phyloP scores from a whole-genome alignment of 148 eudicot species.

The Drosera capensis region DNA sequence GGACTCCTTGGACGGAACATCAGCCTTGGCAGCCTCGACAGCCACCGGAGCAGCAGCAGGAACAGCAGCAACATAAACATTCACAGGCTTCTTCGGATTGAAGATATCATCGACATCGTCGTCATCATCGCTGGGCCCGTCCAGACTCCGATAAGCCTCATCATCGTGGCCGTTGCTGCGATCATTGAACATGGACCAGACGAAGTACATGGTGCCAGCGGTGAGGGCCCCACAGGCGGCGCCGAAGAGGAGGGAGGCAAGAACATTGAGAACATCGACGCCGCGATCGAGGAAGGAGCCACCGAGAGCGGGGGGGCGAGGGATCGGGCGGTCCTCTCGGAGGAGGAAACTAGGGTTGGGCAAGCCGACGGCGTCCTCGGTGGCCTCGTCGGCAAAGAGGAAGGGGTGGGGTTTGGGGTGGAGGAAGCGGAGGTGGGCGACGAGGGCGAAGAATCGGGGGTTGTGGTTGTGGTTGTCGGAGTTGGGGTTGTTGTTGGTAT shows the following conservation, averaged over 20 bases:
- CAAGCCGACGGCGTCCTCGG: too few relatives aligned
- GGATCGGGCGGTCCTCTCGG: neutral
- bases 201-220: slow-evolving; percentile 48
- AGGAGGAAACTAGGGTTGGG: neutral
- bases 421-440: slow-evolving; percentile 14
- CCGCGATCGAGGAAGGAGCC: slow-evolving; percentile 39
- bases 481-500: slow-evolving; percentile 9
- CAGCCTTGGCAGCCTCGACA: neutral
- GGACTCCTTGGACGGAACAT: slow-evolving; percentile 19
- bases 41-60: neutral
- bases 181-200: slow-evolving; percentile 41
- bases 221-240: slow-evolving; percentile 79
- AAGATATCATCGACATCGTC: slow-evolving; percentile 32
- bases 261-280: slow-evolving; percentile 51
- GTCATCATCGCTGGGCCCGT: slow-evolving; percentile 15
- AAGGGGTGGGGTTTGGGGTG: slow-evolving; percentile 8
- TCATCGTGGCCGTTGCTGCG: slow-evolving; percentile 6
- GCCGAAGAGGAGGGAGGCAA: slow-evolving; percentile 60
- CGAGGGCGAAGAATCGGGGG: slow-evolving; percentile 30
- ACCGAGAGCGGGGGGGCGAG: slow-evolving; percentile 1
- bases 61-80: slow-evolving; percentile 25
- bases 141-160: slow-evolving; percentile 20
- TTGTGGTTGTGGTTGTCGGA: slow-evolving; percentile 8
- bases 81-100: slow-evolving; percentile 27
- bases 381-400: slow-evolving; percentile 7